Base-by-base conservation (phyloP, 768 basidiomycete species). In the Hortiboletus flavorubellus region DNA sequence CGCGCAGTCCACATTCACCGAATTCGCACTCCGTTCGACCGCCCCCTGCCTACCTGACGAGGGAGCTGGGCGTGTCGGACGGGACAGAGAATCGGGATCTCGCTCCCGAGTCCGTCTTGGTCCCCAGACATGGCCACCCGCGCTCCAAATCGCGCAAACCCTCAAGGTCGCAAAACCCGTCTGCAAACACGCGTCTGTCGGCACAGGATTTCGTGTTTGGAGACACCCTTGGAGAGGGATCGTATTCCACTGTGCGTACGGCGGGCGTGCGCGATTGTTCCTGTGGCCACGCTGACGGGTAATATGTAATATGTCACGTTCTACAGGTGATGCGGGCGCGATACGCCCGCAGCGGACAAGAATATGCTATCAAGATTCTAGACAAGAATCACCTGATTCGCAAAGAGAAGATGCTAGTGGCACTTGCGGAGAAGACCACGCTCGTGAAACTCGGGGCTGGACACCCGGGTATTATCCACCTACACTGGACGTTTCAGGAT, bases 401-500 rank as follows among this genome's bases (percentile, higher is more conserved):
- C 67, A 86, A 90, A 65, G 84, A 89, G 66, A 91, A 91, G 69
- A 81, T 85, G 64, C 78, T 80, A 29, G 87, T 87, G 29, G 90
- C 87, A n/a, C 76, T 84, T 31, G 81, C 87, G 1, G 93, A 95
- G 75, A 88, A 88, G 70, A 86, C 87, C 60, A 85, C 87, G 0
- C 78, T 95, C 37, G 79, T 88, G 35, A 75, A 78, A 14, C 76
- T 91, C 18, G 76, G 76, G 15, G 77, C 80, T 3, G 80, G 82
- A 4, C 91, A 94, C 71, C 88, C 89, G 6, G 92, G 92, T 2
- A 82, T 96, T 49, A 82, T 95, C 10, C 83, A 84, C 46, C 74
- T 95, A 30, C 86, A 86, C 60, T 91, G 85, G 74, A 85, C 91
- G 2, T 94, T 95, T 64, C 91, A 93, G 61, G 93, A 95, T 65